A percentile compares a stretch with the other conserved stretches of the same genome.
Conservation (phyloP, 306 rosid species). For the Cyclanthera cordifolia region DNA sequence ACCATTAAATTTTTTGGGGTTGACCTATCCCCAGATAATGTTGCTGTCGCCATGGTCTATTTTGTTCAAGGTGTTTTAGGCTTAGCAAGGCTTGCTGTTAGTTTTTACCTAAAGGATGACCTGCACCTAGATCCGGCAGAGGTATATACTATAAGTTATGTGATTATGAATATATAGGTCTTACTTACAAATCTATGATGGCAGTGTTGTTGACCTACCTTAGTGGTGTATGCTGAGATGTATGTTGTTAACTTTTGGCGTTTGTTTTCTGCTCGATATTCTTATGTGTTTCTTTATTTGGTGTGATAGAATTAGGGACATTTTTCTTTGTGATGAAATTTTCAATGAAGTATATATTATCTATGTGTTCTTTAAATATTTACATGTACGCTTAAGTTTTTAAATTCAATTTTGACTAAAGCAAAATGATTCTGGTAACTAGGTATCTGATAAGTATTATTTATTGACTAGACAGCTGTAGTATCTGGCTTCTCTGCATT, state of each 20-base stretch:
- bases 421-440: background rate
- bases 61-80: slow-evolving; percentile 99
- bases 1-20: slow-evolving; percentile 52
- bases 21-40: slow-evolving; percentile 75
- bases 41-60: slow-evolving; percentile 95
- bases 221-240: background rate
- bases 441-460: slow-evolving; percentile 26
- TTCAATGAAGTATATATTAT: background rate
- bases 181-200: background rate
- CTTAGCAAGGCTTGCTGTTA: slow-evolving; percentile 88
- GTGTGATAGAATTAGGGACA: background rate
- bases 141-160: slow-evolving; percentile 48
- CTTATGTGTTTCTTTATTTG: background rate
- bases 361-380: no score
- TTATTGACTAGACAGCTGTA: slow-evolving; percentile 82
- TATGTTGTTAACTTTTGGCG: background rate
- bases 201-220: background rate
- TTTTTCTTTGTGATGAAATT: background rate
- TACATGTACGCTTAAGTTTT: no score
- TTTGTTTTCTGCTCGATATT: background rate
- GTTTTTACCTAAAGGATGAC: slow-evolving; percentile 77
- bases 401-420: background rate
- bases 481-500: slow-evolving; percentile 79
- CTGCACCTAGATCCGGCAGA: slow-evolving; percentile 94
- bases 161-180: slow-evolving; percentile 5